A percentile compares a stretch with the other conserved stretches of the same genome.
Conservation (phyloP, 2,329 filamentous ascomycete genomes). For the Alternaria triticimaculans region DNA sequence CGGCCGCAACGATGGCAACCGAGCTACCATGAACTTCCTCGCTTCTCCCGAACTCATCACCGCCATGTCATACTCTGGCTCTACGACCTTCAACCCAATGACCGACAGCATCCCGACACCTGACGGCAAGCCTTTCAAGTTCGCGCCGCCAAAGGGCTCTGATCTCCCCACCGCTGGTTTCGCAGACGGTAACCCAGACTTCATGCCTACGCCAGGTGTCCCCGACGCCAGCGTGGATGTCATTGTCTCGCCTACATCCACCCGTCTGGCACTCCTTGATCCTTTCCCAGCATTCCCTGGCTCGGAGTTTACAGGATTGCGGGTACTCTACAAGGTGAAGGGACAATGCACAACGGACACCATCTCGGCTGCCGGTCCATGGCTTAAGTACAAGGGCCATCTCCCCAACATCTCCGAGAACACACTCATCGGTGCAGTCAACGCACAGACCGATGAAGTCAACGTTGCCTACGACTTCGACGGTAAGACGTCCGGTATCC, state of each 20-base stretch:
- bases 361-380: conserved; percentile 94
- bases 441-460: conserved; percentile 89
- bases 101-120: conserved; percentile 84
- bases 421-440: conserved; percentile 93
- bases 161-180: conserved; percentile 76
- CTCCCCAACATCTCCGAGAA: conserved; percentile 97
- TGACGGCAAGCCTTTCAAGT: conserved; percentile 82
- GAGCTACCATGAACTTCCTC: conserved; percentile 97
- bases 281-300: conserved; percentile 86
- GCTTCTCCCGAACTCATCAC: conserved; percentile 97
- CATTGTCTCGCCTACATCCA: conserved; percentile 83
- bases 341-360: conserved; percentile 99
- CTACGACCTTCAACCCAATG: conserved; percentile 94
- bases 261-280: conserved; percentile 87
- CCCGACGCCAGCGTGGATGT: conserved; percentile 76
- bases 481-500: conserved; percentile 77
- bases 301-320: conserved; percentile 75
- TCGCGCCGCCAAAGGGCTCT: conserved; percentile 72
- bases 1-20: conserved; percentile 95
- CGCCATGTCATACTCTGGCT: conserved; percentile 90
- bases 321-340: conserved; percentile 92
- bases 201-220: conserved; percentile 74
- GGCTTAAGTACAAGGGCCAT: conserved; percentile 99
- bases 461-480: conserved; percentile 90
- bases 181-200: conserved; percentile 74